A percentile compares a stretch with the other conserved stretches of the same genome.
These are phyloP conservation scores for Miscanthus sacchariflorus DNA, from an alignment of 202 grass and related monocot species.

Conservation along the genomic window DNA sequence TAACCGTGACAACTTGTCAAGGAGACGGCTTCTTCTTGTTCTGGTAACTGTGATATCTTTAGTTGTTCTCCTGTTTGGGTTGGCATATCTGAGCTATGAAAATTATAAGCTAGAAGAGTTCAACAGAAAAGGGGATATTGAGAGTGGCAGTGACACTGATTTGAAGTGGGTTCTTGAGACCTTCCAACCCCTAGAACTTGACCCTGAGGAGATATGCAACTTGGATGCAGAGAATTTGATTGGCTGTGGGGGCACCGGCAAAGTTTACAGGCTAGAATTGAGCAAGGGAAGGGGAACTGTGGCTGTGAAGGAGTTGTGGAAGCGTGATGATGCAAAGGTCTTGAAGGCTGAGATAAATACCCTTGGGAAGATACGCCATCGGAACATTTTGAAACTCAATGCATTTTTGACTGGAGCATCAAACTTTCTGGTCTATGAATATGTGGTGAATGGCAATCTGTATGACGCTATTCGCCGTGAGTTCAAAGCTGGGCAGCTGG, in stretches of 20 bases:
- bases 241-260: constrained; percentile 66
- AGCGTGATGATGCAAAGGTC: constrained; percentile 55
- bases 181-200: constrained; percentile 62
- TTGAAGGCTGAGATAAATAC: constrained; percentile 64
- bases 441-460: constrained; percentile 75
- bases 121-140: constrained; percentile 50
- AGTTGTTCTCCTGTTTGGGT: constrained; percentile 57
- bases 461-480: constrained; percentile 74
- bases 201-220: constrained; percentile 65
- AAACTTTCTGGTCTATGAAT: constrained; percentile 77
- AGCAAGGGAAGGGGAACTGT: constrained; percentile 67
- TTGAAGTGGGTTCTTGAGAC: constrained; percentile 73
- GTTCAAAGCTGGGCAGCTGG: constrained; percentile 51
- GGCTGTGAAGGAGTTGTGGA: constrained; percentile 77
- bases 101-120: constrained; percentile 75
- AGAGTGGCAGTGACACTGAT: constrained; percentile 48
- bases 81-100: constrained; percentile 73
- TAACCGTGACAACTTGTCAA: constrained; percentile 43
- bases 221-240: constrained; percentile 69
- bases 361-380: constrained; percentile 68
- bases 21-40: constrained; percentile 53
- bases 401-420: constrained; percentile 61
- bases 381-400: constrained; percentile 82
- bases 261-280: constrained; percentile 73
- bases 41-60: constrained; percentile 57